phyloP scores from a whole-genome alignment of 73 alveolate species.

The Tetrahymena elliotti region DNA sequence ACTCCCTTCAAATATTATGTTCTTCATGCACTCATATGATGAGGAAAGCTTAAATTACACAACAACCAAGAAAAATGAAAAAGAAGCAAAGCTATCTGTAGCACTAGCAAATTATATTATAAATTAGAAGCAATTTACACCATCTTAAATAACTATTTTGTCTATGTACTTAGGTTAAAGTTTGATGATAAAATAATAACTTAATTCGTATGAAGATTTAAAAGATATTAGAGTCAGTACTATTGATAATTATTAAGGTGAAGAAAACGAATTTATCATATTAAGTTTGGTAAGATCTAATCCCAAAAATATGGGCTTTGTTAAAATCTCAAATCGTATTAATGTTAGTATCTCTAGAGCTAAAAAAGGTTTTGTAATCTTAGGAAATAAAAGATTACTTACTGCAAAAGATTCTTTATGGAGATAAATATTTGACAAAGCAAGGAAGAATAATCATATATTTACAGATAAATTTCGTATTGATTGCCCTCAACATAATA shows the following conservation, averaged over 20 bases:
- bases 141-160: slow-evolving; percentile 57
- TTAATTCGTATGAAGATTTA: not conserved
- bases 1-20: slow-evolving; percentile 44
- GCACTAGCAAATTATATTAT: slow-evolving; percentile 57
- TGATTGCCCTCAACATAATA: not conserved
- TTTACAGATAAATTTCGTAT: slow-evolving; percentile 26
- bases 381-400: slow-evolving; percentile 79
- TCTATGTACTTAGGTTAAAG: slow-evolving; percentile 73
- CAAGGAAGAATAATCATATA: slow-evolving; percentile 37
- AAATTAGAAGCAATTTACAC: slow-evolving; percentile 37
- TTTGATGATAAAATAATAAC: slow-evolving; percentile 28
- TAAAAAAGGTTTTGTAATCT: slow-evolving; percentile 67
- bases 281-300: slow-evolving; percentile 73
- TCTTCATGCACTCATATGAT: slow-evolving; percentile 54
- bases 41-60: slow-evolving; percentile 52
- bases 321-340: slow-evolving; percentile 68
- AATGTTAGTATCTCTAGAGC: slow-evolving; percentile 89
- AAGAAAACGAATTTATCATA: slow-evolving; percentile 80
- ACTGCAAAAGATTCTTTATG: not conserved
- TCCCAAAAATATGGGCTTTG: slow-evolving; percentile 60
- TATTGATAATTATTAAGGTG: slow-evolving; percentile 88
- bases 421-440: not conserved
- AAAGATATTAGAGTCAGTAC: slow-evolving; percentile 51
- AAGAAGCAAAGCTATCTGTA: slow-evolving; percentile 62
- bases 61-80: slow-evolving; percentile 57